Percentiles rank a stretch among this genome's conserved stretches.
Evolutionary conservation across 2,329 filamentous ascomycete species (phyloP).

Genomic region (Fusarium gaditjirri): DNA sequence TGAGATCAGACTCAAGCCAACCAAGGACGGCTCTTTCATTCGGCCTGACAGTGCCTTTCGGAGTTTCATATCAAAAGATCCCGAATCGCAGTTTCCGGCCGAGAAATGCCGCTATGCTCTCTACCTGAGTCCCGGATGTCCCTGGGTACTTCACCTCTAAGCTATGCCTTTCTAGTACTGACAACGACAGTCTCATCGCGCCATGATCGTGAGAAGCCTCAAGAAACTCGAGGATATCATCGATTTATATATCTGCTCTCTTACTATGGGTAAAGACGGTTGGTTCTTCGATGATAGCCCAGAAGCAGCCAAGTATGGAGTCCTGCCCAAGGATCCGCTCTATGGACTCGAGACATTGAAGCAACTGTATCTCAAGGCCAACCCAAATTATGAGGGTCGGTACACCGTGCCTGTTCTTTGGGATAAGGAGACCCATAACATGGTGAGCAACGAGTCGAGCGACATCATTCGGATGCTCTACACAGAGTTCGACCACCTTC

Average conservation of each 20-base stretch:
- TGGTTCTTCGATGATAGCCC: conserved; percentile 62
- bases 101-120: conserved; percentile 70
- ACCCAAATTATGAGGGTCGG: conserved; percentile 73
- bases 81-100: conserved; percentile 63
- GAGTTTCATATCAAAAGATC: conserved; percentile 62
- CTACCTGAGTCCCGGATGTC: conserved; percentile 70
- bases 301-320: conserved; percentile 45
- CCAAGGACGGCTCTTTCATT: conserved; percentile 60
- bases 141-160: conserved; percentile 61
- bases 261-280: conserved; percentile 69
- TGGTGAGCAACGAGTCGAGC: conserved; percentile 85
- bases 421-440: conserved; percentile 73
- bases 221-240: conserved; percentile 80
- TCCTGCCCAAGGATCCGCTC: conserved; percentile 66
- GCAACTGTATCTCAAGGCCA: conserved; percentile 75
- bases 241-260: conserved; percentile 74
- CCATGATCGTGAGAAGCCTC: conserved; percentile 76
- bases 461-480: conserved; percentile 90
- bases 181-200: conserved; percentile 71
- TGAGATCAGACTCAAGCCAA: conserved; percentile 7
- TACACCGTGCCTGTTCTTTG: conserved; percentile 81
- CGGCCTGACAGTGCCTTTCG: conserved; percentile 66
- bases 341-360: conserved; percentile 74
- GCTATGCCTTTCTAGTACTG: rapidly evolving
- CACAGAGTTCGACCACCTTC: conserved; percentile 72